These are phyloP conservation scores for Discostella pseudostelligera DNA, from an alignment of 108 stramenopile genomes.

Conservation along the genomic window DNA sequence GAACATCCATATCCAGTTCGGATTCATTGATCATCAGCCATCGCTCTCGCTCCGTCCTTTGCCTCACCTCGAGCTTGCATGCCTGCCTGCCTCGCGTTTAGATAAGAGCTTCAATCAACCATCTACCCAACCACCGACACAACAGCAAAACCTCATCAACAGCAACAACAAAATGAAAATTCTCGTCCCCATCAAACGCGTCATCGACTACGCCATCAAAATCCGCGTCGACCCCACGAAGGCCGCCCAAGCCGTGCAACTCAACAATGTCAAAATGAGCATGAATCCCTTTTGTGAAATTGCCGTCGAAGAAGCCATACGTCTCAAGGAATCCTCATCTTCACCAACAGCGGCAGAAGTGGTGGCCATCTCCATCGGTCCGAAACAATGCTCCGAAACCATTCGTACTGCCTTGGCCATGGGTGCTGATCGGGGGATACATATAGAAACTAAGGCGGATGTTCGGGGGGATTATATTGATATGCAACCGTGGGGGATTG, in stretches of 20 bases:
- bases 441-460: conserved; percentile 83
- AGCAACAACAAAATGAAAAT: conserved; percentile 44
- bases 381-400: conserved; percentile 95
- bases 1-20: no score
- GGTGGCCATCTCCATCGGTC: conserved; percentile 95
- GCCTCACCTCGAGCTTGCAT: no score
- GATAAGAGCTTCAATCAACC: no score
- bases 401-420: conserved; percentile 92
- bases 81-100: no score
- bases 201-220: conserved; percentile 99
- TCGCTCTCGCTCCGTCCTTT: no score
- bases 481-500: conserved; percentile 96
- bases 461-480: conserved; percentile 92
- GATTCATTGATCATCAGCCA: no score
- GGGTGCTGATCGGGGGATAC: conserved; percentile 91
- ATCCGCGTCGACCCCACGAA: conserved; percentile 94
- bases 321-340: conserved; percentile 82
- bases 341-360: conserved; percentile 81
- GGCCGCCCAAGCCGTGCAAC: conserved; percentile 74
- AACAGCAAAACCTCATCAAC: no score
- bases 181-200: conserved; percentile 97
- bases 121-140: no score
- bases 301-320: conserved; percentile 96
- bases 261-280: conserved; percentile 97
- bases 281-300: conserved; percentile 99